A percentile compares a stretch with the other conserved stretches of the same genome.
Conservation (phyloP, 768 basidiomycete genomes). For the Obba rivulosa region DNA sequence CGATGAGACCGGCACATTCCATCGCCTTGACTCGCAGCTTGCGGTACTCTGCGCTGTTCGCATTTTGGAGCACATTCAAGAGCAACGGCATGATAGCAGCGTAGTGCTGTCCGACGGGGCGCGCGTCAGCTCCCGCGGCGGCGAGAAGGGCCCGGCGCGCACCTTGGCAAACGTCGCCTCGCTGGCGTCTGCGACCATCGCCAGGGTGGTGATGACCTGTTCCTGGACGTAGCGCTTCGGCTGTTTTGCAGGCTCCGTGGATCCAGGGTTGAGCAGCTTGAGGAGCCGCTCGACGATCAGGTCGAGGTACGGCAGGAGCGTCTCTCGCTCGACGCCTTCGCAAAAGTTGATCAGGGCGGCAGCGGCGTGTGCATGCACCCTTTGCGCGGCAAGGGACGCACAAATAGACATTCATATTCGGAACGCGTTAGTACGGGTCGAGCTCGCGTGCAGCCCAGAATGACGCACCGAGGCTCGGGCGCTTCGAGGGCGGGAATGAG, state of each 20-base stretch:
- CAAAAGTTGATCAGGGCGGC: slow-evolving; percentile 90
- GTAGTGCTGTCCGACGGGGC: slow-evolving; percentile 49
- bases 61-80: slow-evolving; percentile 68
- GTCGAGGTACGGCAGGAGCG: slow-evolving; percentile 73
- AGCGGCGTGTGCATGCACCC: slow-evolving; percentile 83
- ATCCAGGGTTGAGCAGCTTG: slow-evolving; percentile 53
- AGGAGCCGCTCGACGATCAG: slow-evolving; percentile 70
- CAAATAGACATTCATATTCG: not conserved
- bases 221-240: slow-evolving; percentile 73
- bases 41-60: slow-evolving; percentile 58
- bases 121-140: not conserved
- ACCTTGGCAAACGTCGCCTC: slow-evolving; percentile 75
- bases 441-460: not conserved
- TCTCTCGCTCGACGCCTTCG: slow-evolving; percentile 74
- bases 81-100: slow-evolving; percentile 75
- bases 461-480: slow-evolving; percentile 59
- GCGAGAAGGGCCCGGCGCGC: slow-evolving; percentile 4
- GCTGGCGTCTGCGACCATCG: slow-evolving; percentile 86
- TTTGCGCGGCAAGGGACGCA: slow-evolving; percentile 21
- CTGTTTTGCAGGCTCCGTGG: slow-evolving; percentile 30
- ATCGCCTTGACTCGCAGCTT: slow-evolving; percentile 79
- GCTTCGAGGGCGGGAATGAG: slow-evolving; percentile 72
- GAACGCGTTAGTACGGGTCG: not conserved
- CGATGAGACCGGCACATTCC: slow-evolving; percentile 87
- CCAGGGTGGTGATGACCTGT: slow-evolving; percentile 81